Conservation (phyloP, 768 basidiomycete species). For the Calocybe cyanea region DNA sequence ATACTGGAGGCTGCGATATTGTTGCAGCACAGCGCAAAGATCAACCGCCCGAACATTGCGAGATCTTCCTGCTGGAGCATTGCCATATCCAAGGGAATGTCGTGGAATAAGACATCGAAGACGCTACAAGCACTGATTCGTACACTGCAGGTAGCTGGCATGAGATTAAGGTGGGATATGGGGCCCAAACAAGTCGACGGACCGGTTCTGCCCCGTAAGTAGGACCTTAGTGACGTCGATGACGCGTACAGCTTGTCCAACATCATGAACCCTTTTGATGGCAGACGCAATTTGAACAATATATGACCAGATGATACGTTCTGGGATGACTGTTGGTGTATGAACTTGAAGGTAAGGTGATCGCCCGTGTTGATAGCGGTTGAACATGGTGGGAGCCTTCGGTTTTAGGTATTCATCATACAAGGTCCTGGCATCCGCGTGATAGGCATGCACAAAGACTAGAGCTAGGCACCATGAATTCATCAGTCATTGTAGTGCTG, state of each 20-base stretch:
- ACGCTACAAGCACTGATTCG: slow-evolving; percentile 87
- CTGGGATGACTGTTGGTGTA: slow-evolving; percentile 47
- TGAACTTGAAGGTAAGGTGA: slow-evolving; percentile 20
- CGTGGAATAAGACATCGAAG: slow-evolving; percentile 80
- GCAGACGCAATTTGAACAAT: slow-evolving; percentile 87
- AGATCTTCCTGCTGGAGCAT: slow-evolving; percentile 86
- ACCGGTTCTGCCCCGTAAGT: slow-evolving; percentile 88
- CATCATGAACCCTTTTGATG: slow-evolving; percentile 81
- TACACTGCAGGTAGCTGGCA: slow-evolving; percentile 40
- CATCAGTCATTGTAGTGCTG: not conserved
- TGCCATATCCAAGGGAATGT: slow-evolving; percentile 56
- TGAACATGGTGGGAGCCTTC: slow-evolving; percentile 31
- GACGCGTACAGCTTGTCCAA: slow-evolving; percentile 74
- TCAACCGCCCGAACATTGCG: slow-evolving; percentile 76
- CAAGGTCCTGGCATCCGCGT: slow-evolving; percentile 80
- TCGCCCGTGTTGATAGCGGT: slow-evolving; percentile 19
- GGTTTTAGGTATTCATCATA: slow-evolving; percentile 73
- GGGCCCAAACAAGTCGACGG: not conserved
- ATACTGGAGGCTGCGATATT: slow-evolving; percentile 56
- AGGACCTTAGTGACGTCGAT: slow-evolving; percentile 87
- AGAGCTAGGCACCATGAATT: slow-evolving; percentile 53
- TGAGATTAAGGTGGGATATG: not conserved
- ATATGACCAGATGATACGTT: slow-evolving; percentile 88
- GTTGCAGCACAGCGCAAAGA: slow-evolving; percentile 76
- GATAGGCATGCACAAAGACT: slow-evolving; percentile 87